These are phyloP conservation scores for Colletotrichum sp. DNA, from an alignment of 2,329 filamentous ascomycete genomes.

Conservation along the genomic window DNA sequence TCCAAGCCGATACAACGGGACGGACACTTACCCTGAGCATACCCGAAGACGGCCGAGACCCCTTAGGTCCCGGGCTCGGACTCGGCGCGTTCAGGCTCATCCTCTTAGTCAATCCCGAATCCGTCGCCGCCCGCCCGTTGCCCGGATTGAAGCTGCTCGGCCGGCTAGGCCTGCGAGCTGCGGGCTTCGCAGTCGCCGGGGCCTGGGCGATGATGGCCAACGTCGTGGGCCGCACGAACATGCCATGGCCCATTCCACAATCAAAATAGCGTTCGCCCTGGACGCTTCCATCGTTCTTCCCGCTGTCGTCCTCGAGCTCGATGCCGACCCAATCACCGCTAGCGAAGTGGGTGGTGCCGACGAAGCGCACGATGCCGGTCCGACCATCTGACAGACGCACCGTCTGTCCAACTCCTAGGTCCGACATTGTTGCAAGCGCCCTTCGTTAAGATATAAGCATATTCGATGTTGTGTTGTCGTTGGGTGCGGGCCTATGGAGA, in stretches of 20 bases:
- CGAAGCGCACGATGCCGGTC: slow-evolving; percentile 78
- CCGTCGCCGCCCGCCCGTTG: slow-evolving; percentile 47
- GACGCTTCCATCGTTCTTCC: slow-evolving; percentile 95
- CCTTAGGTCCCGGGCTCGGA: slow-evolving; percentile 70
- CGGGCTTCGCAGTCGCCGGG: slow-evolving; percentile 36
- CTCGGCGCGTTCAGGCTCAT: slow-evolving; percentile 76
- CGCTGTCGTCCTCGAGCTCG: slow-evolving; percentile 79
- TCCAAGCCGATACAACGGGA: neutral
- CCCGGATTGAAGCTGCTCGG: slow-evolving; percentile 55
- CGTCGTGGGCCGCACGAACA: slow-evolving; percentile 83
- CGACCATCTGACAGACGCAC: slow-evolving; percentile 82
- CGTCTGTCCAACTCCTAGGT: slow-evolving; percentile 71
- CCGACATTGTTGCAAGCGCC: slow-evolving; percentile 51
- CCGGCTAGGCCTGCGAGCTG: slow-evolving; percentile 45
- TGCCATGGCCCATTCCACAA: slow-evolving; percentile 75
- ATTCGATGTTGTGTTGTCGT: slow-evolving; percentile 3
- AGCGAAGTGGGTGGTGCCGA: slow-evolving; percentile 81
- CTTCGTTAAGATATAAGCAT: slow-evolving; percentile 12
- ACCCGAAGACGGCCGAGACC: slow-evolving; percentile 59
- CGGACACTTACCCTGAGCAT: slow-evolving; percentile 52
- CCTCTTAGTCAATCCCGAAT: slow-evolving; percentile 63
- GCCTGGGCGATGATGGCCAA: slow-evolving; percentile 63
- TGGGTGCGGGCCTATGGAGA: slow-evolving; percentile 1
- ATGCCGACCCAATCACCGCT: slow-evolving; percentile 88
- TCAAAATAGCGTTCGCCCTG: slow-evolving; percentile 89